phyloP scores from a whole-genome alignment of 2,329 filamentous ascomycete species.

The Colletotrichum coccodes region DNA sequence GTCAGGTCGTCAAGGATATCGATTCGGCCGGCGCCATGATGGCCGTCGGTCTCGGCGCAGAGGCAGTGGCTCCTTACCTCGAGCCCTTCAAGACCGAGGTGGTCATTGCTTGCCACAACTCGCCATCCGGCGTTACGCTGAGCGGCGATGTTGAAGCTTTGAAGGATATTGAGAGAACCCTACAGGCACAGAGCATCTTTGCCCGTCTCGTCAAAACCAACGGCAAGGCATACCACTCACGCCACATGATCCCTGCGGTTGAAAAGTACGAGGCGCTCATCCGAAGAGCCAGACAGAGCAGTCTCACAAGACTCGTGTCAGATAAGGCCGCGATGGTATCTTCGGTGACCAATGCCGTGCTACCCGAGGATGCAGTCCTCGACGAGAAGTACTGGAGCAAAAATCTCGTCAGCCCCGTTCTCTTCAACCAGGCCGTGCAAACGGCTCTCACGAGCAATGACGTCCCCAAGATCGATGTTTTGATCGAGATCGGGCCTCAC shows the following conservation, averaged over 20 bases:
- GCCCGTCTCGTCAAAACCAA: conserved; percentile 34
- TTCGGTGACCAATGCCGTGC: conserved; percentile 11
- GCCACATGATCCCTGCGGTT: conserved; percentile 44
- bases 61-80: conserved; percentile 9
- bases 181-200: neutral
- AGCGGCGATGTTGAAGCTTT: conserved; percentile 33
- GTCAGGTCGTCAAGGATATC: conserved; percentile 18
- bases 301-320: conserved; percentile 25
- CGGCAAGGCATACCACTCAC: conserved; percentile 53
- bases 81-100: conserved; percentile 37
- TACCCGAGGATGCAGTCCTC: neutral
- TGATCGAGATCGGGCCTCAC: conserved; percentile 47
- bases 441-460: neutral
- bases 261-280: conserved; percentile 11
- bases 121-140: conserved; percentile 39
- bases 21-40: neutral
- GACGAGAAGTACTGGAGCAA: conserved; percentile 38
- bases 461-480: conserved; percentile 6
- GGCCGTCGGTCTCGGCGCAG: neutral
- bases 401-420: conserved; percentile 38
- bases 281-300: neutral
- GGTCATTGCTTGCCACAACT: conserved; percentile 41
- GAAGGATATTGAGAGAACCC: conserved; percentile 38
- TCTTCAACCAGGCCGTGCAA: conserved; percentile 36
- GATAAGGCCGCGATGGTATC: neutral